Evolutionary conservation across 2,329 filamentous ascomycete genomes (phyloP).

Genomic region (Fusarium tricinctum): DNA sequence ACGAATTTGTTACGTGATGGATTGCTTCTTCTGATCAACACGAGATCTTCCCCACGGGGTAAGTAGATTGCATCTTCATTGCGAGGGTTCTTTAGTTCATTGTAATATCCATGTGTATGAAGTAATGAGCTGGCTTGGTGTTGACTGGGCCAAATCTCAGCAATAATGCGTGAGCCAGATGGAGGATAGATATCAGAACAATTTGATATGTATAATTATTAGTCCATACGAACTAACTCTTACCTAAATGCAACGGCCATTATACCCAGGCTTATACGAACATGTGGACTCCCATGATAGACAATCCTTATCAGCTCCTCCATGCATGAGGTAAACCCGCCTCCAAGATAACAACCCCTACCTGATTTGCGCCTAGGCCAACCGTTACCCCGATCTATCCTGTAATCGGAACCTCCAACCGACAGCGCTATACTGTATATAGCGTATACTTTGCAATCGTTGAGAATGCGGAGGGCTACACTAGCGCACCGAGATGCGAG

Average conservation of each 20-base stretch:
- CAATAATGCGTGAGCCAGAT: background rate
- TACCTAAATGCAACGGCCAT: background rate
- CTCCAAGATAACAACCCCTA: slow-evolving; percentile 17
- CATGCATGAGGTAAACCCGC: slow-evolving; percentile 18
- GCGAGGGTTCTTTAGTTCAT: background rate
- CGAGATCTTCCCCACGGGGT: slow-evolving; percentile 41
- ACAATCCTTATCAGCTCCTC: slow-evolving; percentile 17
- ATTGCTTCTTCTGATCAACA: slow-evolving; percentile 20
- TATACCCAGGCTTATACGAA: background rate
- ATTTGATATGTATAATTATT: background rate
- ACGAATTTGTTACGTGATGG: slow-evolving; percentile 32
- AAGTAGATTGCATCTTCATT: slow-evolving; percentile 23
- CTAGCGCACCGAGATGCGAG: slow-evolving; percentile 15
- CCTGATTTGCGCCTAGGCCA: background rate
- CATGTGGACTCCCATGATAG: background rate
- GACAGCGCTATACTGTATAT: slow-evolving; percentile 31
- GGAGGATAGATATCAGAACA: background rate
- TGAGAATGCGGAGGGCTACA: slow-evolving; percentile 15
- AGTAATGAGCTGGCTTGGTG: background rate
- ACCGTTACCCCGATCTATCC: slow-evolving; percentile 12
- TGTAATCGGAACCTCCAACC: slow-evolving; percentile 12
- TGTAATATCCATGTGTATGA: background rate
- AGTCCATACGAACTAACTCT: background rate
- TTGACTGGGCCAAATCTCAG: background rate
- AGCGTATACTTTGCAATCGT: slow-evolving; percentile 34